Evolutionary conservation across 2,329 filamentous ascomycete genomes (phyloP).

Genomic region (Keithomyces neogunnii): DNA sequence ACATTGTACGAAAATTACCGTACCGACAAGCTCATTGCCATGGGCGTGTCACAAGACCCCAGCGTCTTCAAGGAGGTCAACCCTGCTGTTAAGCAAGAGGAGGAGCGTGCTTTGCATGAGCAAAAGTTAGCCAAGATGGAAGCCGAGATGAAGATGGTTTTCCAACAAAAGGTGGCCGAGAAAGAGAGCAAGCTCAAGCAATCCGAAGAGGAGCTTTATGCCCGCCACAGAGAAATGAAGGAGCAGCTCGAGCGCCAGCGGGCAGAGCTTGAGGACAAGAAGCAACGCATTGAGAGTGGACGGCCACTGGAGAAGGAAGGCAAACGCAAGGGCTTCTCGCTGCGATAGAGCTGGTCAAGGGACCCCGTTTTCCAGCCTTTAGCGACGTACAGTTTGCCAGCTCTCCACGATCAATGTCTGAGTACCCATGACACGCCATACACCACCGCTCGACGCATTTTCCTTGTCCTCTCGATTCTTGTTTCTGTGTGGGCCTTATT

Average conservation of each 20-base stretch:
- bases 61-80: conserved; percentile 99
- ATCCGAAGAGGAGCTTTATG: conserved; percentile 97
- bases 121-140: conserved; percentile 99
- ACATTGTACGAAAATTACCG: conserved; percentile 98
- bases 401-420: conserved; percentile 44
- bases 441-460: conserved; percentile 48
- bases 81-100: conserved; percentile 98
- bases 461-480: conserved; percentile 40
- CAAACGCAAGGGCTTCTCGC: conserved; percentile 99
- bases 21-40: conserved; percentile 96
- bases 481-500: conserved; percentile 25
- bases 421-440: conserved; percentile 50
- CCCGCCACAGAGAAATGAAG: conserved; percentile 99
- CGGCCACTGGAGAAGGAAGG: conserved; percentile 94
- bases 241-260: conserved; percentile 96
- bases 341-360: conserved; percentile 57
- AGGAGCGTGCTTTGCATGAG: conserved; percentile 95
- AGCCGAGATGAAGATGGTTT: conserved; percentile 99
- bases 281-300: conserved; percentile 87
- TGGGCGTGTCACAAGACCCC: conserved; percentile 97
- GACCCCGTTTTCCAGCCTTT: neutral
- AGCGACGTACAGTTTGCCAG: conserved; percentile 5
- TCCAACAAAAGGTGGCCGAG: conserved; percentile 99
- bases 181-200: conserved; percentile 99
- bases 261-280: conserved; percentile 96